Conservation (phyloP, 2,329 filamentous ascomycete genomes). For the Phaeomoniella chlamydospora region DNA sequence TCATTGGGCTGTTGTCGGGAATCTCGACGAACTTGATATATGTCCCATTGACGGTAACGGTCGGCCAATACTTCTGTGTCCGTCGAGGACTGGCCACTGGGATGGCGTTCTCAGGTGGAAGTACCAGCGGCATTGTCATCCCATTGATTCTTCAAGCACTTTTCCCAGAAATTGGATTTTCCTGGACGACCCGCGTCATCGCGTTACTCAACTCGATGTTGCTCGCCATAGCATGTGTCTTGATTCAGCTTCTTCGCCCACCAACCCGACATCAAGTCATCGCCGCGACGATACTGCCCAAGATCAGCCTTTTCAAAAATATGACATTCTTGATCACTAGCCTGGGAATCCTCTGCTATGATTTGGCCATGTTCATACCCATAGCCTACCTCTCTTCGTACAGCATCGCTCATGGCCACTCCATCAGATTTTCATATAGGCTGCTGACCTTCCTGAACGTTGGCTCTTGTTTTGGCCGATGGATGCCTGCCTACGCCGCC, state of each 20-base stretch:
- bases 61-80: slow-evolving; percentile 57
- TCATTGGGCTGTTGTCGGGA: slow-evolving; percentile 12
- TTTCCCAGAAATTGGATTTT: slow-evolving; percentile 35
- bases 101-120: slow-evolving; percentile 62
- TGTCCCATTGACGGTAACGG: not conserved
- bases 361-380: slow-evolving; percentile 55
- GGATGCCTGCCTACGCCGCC: slow-evolving; percentile 16
- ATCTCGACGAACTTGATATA: slow-evolving; percentile 4
- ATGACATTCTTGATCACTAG: not conserved
- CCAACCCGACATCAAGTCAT: slow-evolving; percentile 47
- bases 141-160: slow-evolving; percentile 38
- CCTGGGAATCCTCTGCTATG: not conserved
- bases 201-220: slow-evolving; percentile 38
- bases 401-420: slow-evolving; percentile 51
- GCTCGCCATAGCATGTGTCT: slow-evolving; percentile 8
- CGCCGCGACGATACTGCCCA: slow-evolving; percentile 40
- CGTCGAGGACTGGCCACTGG: slow-evolving; percentile 70
- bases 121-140: slow-evolving; percentile 45
- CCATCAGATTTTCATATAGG: slow-evolving; percentile 34
- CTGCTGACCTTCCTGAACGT: slow-evolving; percentile 40
- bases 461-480: slow-evolving; percentile 19
- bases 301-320: slow-evolving; percentile 55
- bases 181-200: slow-evolving; percentile 46
- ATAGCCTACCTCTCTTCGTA: slow-evolving; percentile 72
- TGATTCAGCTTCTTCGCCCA: too few relatives aligned